phyloP scores from a whole-genome alignment of 306 rosid genomes.

The Malus fusca region DNA sequence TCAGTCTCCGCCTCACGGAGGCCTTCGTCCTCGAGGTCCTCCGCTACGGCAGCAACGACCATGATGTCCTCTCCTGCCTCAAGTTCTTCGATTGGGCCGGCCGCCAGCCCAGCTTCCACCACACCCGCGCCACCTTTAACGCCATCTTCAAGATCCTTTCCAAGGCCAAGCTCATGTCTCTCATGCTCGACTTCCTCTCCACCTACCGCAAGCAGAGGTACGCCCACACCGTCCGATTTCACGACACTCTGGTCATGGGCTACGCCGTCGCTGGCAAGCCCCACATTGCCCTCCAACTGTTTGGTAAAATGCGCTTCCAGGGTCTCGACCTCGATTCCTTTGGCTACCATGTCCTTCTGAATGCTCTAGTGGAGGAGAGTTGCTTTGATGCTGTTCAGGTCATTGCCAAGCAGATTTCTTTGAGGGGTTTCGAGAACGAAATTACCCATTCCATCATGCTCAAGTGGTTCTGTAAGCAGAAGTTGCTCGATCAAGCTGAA shows the following conservation, averaged over 20 bases:
- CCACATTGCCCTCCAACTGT: constrained; percentile 48
- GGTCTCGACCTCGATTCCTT: constrained; percentile 56
- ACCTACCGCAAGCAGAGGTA: constrained; percentile 6
- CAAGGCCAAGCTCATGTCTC: constrained; percentile 36
- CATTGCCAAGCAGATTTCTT: constrained; percentile 41
- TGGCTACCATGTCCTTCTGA: constrained; percentile 52
- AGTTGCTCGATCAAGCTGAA: constrained; percentile 50
- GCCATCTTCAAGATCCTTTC: constrained; percentile 59
- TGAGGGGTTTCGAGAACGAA: constrained; percentile 39
- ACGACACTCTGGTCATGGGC: constrained; percentile 60
- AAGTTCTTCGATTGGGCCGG: constrained; percentile 95
- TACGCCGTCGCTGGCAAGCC: constrained; percentile 73
- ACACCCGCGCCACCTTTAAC: constrained; percentile 54
- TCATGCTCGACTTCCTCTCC: constrained; percentile 43
- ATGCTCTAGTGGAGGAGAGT: constrained; percentile 46
- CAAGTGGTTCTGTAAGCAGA: constrained; percentile 49
- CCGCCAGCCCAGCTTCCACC: constrained; percentile 44
- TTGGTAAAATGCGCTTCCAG: constrained; percentile 63
- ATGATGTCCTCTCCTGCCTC: constrained; percentile 56
- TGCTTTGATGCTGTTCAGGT: constrained; percentile 36
- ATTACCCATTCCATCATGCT: constrained; percentile 33
- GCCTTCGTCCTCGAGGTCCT: constrained; percentile 54
- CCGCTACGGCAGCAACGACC: constrained; percentile 14
- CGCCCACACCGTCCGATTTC: constrained; percentile 26
- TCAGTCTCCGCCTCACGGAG: constrained; percentile 45